Base-by-base conservation (phyloP, 768 basidiomycete genomes). In the Mrakia frigida region DNA sequence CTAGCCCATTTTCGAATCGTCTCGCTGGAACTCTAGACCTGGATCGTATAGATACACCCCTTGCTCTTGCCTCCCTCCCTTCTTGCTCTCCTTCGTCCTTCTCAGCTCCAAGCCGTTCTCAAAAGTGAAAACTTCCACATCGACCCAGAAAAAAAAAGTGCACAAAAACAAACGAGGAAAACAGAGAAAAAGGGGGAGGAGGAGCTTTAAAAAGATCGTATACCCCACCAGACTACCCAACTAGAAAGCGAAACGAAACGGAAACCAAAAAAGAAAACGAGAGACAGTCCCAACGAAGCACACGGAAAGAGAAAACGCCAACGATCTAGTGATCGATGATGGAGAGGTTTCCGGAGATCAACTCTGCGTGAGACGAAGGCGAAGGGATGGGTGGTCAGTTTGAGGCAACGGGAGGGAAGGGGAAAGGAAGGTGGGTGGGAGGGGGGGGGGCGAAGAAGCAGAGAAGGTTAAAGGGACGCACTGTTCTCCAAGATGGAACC, bases 401-500 rank as follows among this genome's bases (percentile, higher is more conserved):
- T 25, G 35, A 28, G 46, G 25, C 2, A 31, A 7, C 18, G 13
- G 28, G 37, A 23, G n/a, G 21, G 73, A 65, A 28, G 43, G n/a
- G 23, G 13, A 41, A 41, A 46, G 46, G 63, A 52, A 33, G 11
- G 28, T 41, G 46, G 11, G 16, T 10, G 41, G 7, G 10, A 33
- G 56, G 37, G 35, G 25, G 37, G 46, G 0, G 31, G 5, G 37
- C 11, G 6, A 37, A 9, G 68, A 5, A 10, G 14, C 33, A 23
- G 39, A 16, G 50, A 31, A 35, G 52, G 50, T 16, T 73, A 59
- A 33, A 67, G 41, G 4, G 31, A 82, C 87, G 61, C 70, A 88
- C 88, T 87, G 85, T 91, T 91, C 84, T 92, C 91, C 59, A 92
- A 84, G 79, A 90, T 88, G 81, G 90, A 89, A 3, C 91, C 91